Evolutionary conservation across 495 filamentous ascomycete species (phyloP), one percentile per base, ranked within the genome.

Genomic region (Podospora conica): DNA sequence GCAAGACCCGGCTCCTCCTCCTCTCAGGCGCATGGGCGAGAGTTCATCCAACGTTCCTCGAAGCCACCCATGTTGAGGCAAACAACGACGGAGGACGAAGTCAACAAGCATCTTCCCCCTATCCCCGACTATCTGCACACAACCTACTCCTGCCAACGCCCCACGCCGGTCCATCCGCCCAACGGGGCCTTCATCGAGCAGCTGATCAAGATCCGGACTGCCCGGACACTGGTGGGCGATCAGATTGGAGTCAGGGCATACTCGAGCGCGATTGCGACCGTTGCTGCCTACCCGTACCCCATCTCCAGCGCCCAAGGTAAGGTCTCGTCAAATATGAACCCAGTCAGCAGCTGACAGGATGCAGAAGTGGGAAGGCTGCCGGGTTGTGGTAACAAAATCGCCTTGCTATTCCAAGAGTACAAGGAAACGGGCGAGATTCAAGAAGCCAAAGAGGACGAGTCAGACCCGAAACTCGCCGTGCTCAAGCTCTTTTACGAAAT

Each of bases 231-330:
- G 9, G 86, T 81, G 0, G 84, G 85, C 3, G 91, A 96, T 67
- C 81, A 90, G 24, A 88, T 96, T 58, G 92, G 92, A 12, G 86
- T 92, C 0, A 84, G 91, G n/a, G 92, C 93, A 0, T 98, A 98
- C 73, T 92, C 90, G 61, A 92, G 88, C 6, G 87, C 87, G 58
- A 97, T 98, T 63, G 92, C 95, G 11, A 76, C 90, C 0, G 69
- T 98, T 1, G 86, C 89, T 15, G 91, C 95, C 11, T 98, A 97
- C 70, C 93, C 95, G 0, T 76, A 78, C 64, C 62, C 63, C 0
- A 68, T 82, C 60, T 75, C 74, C 20, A 76, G 76, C 20, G 61
- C 75, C 20, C 60, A 67, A 61, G 79, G 78, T 80, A 71, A 66
- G 69, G 54, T 9, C 9, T 3, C 2, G 1, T 15, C 25, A 40